Percentiles rank a stretch among this genome's conserved stretches.
These are phyloP conservation scores for Emmonsia crescens DNA, from an alignment of 2,329 filamentous ascomycete genomes.

Conservation along the genomic window DNA sequence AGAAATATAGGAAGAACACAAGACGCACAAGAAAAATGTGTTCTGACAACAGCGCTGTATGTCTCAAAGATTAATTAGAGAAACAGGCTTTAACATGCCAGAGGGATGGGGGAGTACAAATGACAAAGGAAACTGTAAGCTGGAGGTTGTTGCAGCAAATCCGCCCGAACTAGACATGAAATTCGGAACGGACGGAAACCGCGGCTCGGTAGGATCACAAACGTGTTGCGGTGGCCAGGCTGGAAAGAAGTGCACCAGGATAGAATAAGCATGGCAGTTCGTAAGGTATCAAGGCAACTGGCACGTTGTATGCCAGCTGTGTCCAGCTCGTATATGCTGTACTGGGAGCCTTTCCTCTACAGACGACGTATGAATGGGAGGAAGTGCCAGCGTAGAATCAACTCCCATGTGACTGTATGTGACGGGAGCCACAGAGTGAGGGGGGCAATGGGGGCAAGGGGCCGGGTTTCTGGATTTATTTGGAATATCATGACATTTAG, in stretches of 20 bases:
- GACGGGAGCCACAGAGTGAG: not conserved
- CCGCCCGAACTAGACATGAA: not conserved
- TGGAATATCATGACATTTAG: not conserved
- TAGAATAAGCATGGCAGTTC: not conserved
- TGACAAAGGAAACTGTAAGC: not conserved
- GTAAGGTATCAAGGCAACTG: not conserved
- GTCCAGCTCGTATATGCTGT: conserved; percentile 2
- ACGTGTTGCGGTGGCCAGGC: not conserved
- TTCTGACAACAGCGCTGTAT: not conserved
- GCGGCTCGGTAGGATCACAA: not conserved
- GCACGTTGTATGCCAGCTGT: not conserved
- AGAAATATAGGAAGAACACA: not conserved
- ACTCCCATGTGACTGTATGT: not conserved
- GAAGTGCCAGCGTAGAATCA: not conserved
- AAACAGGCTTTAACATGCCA: not conserved
- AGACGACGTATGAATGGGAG: not conserved
- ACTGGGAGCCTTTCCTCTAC: not conserved
- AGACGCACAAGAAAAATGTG: not conserved
- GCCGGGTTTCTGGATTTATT: not conserved
- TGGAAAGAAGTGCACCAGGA: not conserved
- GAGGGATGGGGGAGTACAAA: not conserved
- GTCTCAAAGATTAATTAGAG: not conserved
- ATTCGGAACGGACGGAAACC: not conserved
- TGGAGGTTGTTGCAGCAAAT: not conserved
- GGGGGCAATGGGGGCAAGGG: not conserved